These are phyloP conservation scores for Solanum okadae DNA, from an alignment of 257 asterid species.

Conservation along the genomic window DNA sequence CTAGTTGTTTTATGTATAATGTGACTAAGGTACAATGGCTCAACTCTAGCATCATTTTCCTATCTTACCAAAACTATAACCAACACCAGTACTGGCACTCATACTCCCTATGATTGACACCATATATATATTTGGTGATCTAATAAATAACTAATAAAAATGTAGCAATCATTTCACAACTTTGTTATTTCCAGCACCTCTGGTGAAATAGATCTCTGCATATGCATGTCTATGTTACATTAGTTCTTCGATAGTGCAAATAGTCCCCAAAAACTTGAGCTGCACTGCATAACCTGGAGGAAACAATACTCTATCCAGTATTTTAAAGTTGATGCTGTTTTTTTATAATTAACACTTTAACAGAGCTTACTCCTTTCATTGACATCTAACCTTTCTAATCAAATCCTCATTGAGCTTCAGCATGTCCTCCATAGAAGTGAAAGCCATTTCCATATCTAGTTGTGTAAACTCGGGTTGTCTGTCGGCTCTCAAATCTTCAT, in stretches of 20 bases:
- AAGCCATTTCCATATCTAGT: constrained; percentile 95
- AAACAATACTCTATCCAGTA: neutral
- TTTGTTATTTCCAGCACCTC: neutral
- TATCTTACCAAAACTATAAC: neutral
- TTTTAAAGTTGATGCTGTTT: neutral
- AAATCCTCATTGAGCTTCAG: constrained; percentile 90
- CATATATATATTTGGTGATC: neutral
- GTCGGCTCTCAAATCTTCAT: constrained; percentile 98
- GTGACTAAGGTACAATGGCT: neutral
- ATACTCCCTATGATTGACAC: neutral
- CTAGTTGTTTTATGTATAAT: neutral
- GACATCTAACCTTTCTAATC: constrained; percentile 68
- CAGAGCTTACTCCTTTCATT: neutral
- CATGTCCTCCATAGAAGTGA: constrained; percentile 92
- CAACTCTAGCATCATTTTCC: neutral
- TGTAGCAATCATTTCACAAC: neutral
- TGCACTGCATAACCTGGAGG: neutral
- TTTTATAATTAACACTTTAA: neutral
- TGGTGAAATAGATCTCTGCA: neutral
- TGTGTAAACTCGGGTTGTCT: constrained; percentile 99
- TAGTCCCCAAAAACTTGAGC: neutral
- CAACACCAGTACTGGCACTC: neutral
- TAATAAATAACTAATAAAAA: neutral
- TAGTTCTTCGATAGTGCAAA: neutral
- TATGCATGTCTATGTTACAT: neutral